phyloP scores from a whole-genome alignment of 805 yeast species.

The Ogataea nitratoaversa region DNA sequence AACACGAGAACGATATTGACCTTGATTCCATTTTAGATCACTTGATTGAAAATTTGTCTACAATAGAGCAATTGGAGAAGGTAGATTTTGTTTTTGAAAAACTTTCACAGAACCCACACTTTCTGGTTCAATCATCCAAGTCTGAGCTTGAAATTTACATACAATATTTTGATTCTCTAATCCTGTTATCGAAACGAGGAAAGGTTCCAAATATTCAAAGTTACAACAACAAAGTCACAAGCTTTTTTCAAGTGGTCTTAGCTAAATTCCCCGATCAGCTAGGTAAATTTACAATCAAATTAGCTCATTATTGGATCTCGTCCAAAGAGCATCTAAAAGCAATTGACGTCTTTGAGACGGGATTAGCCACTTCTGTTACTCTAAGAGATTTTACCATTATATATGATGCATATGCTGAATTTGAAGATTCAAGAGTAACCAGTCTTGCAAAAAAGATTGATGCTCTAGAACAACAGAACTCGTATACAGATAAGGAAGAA shows the following conservation, averaged over 20 bases:
- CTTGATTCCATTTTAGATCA: slow-evolving; percentile 32
- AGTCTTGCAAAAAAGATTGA: slow-evolving; percentile 25
- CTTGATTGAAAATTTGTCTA: slow-evolving; percentile 22
- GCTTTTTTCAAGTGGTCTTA: slow-evolving; percentile 33
- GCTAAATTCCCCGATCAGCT: slow-evolving; percentile 55
- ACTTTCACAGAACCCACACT: slow-evolving; percentile 32
- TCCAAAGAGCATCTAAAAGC: slow-evolving; percentile 36
- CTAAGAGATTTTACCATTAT: slow-evolving; percentile 58
- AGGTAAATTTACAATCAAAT: slow-evolving; percentile 42
- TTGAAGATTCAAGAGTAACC: slow-evolving; percentile 49
- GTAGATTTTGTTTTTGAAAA: slow-evolving; percentile 26
- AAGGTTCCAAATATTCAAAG: background rate
- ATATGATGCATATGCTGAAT: slow-evolving; percentile 59
- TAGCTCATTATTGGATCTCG: slow-evolving; percentile 46
- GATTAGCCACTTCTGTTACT: slow-evolving; percentile 43
- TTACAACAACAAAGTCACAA: slow-evolving; percentile 5
- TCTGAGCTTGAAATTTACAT: slow-evolving; percentile 47
- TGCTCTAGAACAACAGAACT: slow-evolving; percentile 9
- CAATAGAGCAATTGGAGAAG: slow-evolving; percentile 7
- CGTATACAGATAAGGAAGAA: slow-evolving; percentile 10
- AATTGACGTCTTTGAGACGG: slow-evolving; percentile 42
- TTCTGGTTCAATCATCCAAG: slow-evolving; percentile 32
- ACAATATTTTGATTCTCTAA: slow-evolving; percentile 40
- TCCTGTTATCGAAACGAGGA: slow-evolving; percentile 8
- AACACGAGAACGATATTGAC: slow-evolving; percentile 6